A percentile compares a stretch with the other conserved stretches of the same genome.
Evolutionary conservation across 2,329 filamentous ascomycete genomes (phyloP).

Genomic region (Westerdykella aurantiaca): DNA sequence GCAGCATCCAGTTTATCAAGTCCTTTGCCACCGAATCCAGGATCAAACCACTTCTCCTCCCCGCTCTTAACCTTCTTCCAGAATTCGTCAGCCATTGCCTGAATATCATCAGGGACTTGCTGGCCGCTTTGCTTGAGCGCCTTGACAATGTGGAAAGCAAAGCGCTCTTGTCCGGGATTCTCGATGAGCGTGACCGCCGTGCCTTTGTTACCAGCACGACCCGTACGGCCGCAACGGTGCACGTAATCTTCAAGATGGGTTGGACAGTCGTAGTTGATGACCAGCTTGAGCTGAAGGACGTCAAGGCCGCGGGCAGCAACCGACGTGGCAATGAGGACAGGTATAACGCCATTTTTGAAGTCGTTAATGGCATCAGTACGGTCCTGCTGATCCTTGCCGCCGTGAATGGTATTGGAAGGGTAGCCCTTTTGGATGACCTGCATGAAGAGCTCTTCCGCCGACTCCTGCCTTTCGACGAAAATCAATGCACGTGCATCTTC

Average conservation of each 20-base stretch:
- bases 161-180: constrained; percentile 85
- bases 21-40: constrained; percentile 91
- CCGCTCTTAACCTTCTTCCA: constrained; percentile 87
- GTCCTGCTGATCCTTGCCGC: constrained; percentile 89
- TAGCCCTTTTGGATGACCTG: constrained; percentile 80
- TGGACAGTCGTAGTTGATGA: constrained; percentile 91
- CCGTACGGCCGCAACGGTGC: constrained; percentile 87
- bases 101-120: constrained; percentile 64
- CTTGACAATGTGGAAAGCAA: constrained; percentile 80
- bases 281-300: constrained; percentile 90
- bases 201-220: constrained; percentile 87
- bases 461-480: constrained; percentile 89
- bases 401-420: constrained; percentile 88
- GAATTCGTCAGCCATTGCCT: constrained; percentile 61
- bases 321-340: constrained; percentile 88
- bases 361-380: constrained; percentile 87
- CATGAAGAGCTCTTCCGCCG: constrained; percentile 71
- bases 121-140: constrained; percentile 90
- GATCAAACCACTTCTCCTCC: constrained; percentile 75
- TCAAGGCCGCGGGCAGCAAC: constrained; percentile 92
- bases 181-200: constrained; percentile 94
- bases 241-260: constrained; percentile 97
- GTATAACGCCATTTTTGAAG: constrained; percentile 86
- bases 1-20: constrained; percentile 87
- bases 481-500: constrained; percentile 87